Conservation (phyloP, 1,284 basidiomycete genomes). For the Athelia sp. region DNA sequence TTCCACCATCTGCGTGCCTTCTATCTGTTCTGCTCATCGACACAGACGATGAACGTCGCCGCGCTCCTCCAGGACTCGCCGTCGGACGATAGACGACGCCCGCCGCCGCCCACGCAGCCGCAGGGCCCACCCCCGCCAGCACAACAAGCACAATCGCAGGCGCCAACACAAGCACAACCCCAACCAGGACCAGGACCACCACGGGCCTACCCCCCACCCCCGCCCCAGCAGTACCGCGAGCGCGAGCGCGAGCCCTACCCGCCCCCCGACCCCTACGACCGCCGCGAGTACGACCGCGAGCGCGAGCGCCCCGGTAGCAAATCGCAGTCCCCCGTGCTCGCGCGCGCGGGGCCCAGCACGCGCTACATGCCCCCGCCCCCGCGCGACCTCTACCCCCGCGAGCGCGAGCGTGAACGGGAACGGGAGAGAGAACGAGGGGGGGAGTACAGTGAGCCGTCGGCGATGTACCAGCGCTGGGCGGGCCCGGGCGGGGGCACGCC, state of each 20-base stretch:
- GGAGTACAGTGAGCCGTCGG: not conserved
- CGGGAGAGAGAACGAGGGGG: constrained; percentile 1
- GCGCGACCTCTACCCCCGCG: constrained; percentile 1
- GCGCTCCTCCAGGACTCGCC: constrained; percentile 68
- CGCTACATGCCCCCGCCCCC: constrained; percentile 1
- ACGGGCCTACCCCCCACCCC: not conserved
- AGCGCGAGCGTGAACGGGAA: constrained; percentile 9
- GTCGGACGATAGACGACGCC: constrained; percentile 30
- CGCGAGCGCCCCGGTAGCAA: constrained; percentile 14
- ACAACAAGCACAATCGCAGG: constrained; percentile 14
- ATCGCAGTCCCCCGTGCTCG: not conserved
- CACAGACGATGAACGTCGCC: constrained; percentile 69
- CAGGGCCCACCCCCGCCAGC: constrained; percentile 15
- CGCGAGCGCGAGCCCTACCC: constrained; percentile 12
- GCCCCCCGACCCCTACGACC: not conserved
- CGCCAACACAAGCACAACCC: constrained; percentile 10
- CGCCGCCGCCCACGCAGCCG: constrained; percentile 6
- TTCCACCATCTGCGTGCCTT: too few relatives aligned
- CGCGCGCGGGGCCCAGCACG: not conserved
- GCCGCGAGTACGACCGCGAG: not conserved
- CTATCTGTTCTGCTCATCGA: too few relatives aligned
- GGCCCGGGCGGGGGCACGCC: too few relatives aligned
- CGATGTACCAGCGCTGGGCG: not conserved
- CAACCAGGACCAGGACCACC: constrained; percentile 1
- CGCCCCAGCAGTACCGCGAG: constrained; percentile 6